These are phyloP conservation scores for Paraphoma sp. DNA, from an alignment of 2,329 filamentous ascomycete genomes.

Conservation along the genomic window DNA sequence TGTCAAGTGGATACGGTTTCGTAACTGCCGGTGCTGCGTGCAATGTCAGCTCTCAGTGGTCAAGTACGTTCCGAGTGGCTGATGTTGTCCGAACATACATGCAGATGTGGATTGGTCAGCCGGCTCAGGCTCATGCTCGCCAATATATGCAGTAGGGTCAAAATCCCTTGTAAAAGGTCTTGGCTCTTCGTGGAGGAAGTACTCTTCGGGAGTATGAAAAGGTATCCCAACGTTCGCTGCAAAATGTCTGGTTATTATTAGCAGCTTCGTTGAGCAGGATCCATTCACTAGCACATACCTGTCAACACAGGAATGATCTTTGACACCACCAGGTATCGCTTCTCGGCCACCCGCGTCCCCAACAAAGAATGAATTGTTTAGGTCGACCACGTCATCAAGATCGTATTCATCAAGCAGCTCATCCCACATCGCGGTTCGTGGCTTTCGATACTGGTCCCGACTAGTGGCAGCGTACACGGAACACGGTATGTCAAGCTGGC, in stretches of 20 bases:
- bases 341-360: conserved; percentile 75
- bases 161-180: conserved; percentile 74
- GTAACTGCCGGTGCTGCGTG: conserved; percentile 50
- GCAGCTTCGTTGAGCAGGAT: conserved; percentile 15
- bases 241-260: conserved; percentile 64
- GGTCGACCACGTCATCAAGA: conserved; percentile 66
- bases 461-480: conserved; percentile 86
- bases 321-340: conserved; percentile 52
- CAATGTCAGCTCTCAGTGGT: conserved; percentile 25
- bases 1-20: conserved; percentile 71
- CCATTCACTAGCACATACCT: conserved; percentile 50
- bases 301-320: conserved; percentile 67
- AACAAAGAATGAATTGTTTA: conserved; percentile 78
- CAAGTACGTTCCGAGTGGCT: conserved; percentile 18
- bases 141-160: conserved; percentile 62
- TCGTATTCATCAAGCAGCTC: conserved; percentile 63
- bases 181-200: conserved; percentile 74
- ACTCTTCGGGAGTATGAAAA: conserved; percentile 91
- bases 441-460: conserved; percentile 85
- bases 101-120: conserved; percentile 36
- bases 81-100: conserved; percentile 35
- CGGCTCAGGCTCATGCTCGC: conserved; percentile 21
- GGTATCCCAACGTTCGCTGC: conserved; percentile 81
- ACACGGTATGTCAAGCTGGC: conserved; percentile 75
- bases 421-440: conserved; percentile 87